A percentile compares a stretch with the other conserved stretches of the same genome.
phyloP scores from a whole-genome alignment of 169 alveolate genomes.

The Eimeria sp. region DNA sequence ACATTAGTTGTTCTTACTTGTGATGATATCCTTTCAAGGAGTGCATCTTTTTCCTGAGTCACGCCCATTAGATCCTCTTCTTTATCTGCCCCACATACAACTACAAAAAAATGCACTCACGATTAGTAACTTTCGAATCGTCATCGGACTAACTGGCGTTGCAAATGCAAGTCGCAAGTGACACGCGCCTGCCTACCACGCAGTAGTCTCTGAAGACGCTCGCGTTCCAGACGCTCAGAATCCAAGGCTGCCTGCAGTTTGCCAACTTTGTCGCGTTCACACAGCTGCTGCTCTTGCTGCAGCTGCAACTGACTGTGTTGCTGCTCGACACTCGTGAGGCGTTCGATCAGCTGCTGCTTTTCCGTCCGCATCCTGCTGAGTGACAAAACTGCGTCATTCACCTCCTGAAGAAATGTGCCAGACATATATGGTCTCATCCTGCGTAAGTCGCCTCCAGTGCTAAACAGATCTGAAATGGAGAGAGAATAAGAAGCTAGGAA shows the following conservation, averaged over 20 bases:
- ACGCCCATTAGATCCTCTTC: slow-evolving; percentile 51
- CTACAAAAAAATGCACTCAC: not conserved
- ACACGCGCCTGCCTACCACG: slow-evolving; percentile 11
- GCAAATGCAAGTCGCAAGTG: not conserved
- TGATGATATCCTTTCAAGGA: slow-evolving; percentile 14
- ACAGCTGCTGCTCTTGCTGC: slow-evolving; percentile 45
- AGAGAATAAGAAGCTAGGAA: not conserved
- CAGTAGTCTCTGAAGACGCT: slow-evolving; percentile 12
- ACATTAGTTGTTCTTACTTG: slow-evolving; percentile 14
- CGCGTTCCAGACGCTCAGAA: slow-evolving; percentile 28
- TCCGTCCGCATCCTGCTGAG: slow-evolving; percentile 63
- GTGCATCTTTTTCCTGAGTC: slow-evolving; percentile 58
- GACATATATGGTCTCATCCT: not conserved
- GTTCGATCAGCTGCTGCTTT: slow-evolving; percentile 76
- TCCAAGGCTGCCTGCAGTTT: slow-evolving; percentile 19
- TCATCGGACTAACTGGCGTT: not conserved
- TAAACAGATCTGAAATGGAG: not conserved
- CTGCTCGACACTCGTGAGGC: slow-evolving; percentile 50
- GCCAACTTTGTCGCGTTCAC: not conserved
- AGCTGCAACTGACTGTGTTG: slow-evolving; percentile 42
- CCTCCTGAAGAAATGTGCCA: slow-evolving; percentile 19
- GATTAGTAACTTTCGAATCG: not conserved
- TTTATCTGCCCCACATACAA: slow-evolving; percentile 32
- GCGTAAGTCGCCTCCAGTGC: not conserved
- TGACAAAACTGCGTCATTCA: slow-evolving; percentile 39